phyloP scores from a whole-genome alignment of 2,329 filamentous ascomycete species.

The Trichoderma sp. region DNA sequence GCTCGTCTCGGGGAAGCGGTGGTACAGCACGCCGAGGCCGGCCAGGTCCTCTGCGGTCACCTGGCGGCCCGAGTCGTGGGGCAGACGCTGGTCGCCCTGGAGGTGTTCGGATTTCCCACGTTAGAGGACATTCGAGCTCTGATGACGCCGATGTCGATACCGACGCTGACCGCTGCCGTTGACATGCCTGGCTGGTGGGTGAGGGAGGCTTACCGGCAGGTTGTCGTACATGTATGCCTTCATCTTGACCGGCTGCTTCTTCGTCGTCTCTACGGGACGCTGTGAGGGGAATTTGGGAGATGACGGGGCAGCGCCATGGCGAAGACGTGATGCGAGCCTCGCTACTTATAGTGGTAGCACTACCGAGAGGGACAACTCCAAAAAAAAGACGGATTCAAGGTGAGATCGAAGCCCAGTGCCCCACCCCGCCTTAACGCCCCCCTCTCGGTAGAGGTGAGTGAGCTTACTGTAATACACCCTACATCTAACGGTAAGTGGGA shows the following conservation, averaged over 20 bases:
- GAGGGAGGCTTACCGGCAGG: conserved; percentile 48
- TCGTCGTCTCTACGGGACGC: not conserved
- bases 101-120: conserved; percentile 42
- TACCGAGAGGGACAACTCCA: no score
- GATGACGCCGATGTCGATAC: no score
- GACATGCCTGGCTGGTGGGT: not conserved
- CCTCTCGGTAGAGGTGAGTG: no score
- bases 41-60: conserved; percentile 68
- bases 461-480: no score
- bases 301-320: conserved; percentile 5
- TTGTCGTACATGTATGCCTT: conserved; percentile 63
- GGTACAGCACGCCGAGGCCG: conserved; percentile 79
- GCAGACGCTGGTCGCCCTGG: conserved; percentile 84
- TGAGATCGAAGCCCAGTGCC: no score
- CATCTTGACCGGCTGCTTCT: conserved; percentile 43
- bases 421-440: no score
- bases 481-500: no score
- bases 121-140: not conserved
- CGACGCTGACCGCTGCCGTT: not conserved
- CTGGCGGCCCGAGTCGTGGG: conserved; percentile 79
- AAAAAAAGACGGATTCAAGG: no score
- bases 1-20: conserved; percentile 63
- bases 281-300: conserved; percentile 14
- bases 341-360: no score
- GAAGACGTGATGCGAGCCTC: not conserved